Percentiles rank a stretch among this genome's conserved stretches.
Evolutionary conservation across 163 green algal species (phyloP).

Genomic region (Scenedesmus sp.): DNA sequence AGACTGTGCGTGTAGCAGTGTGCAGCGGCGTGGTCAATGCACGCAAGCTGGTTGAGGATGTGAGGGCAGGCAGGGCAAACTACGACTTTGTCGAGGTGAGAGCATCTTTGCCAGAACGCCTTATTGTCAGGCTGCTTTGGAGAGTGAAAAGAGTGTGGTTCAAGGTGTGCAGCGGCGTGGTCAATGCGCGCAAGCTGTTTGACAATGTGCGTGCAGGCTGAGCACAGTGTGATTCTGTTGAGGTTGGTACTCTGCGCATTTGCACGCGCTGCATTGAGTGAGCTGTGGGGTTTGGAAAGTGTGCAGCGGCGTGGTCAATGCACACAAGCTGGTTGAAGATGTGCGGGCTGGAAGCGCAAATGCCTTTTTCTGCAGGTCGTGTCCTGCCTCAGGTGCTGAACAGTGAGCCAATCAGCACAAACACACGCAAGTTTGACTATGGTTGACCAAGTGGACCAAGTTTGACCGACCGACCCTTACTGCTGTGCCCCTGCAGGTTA

Average conservation of each 20-base stretch:
- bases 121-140: neutral
- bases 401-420: neutral
- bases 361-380: neutral
- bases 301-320: constrained; percentile 20
- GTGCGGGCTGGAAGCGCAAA: constrained; percentile 13
- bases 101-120: neutral
- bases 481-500: neutral
- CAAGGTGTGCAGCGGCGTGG: constrained; percentile 36
- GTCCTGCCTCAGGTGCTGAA: neutral
- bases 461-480: too few species aligned
- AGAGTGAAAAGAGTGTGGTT: neutral
- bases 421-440: too few species aligned
- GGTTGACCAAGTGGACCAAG: too few species aligned
- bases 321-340: constrained; percentile 32
- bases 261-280: neutral
- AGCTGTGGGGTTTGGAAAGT: too few species aligned
- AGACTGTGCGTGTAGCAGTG: constrained; percentile 37
- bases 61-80: constrained; percentile 1
- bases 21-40: constrained; percentile 49
- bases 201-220: constrained; percentile 19
- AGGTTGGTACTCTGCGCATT: constrained; percentile 31
- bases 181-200: constrained; percentile 36
- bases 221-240: constrained; percentile 67
- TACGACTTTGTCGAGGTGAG: constrained; percentile 75
- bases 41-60: constrained; percentile 33